Evolutionary conservation across 1,284 basidiomycete species (phyloP).

Genomic region (Naganishia sp.): DNA sequence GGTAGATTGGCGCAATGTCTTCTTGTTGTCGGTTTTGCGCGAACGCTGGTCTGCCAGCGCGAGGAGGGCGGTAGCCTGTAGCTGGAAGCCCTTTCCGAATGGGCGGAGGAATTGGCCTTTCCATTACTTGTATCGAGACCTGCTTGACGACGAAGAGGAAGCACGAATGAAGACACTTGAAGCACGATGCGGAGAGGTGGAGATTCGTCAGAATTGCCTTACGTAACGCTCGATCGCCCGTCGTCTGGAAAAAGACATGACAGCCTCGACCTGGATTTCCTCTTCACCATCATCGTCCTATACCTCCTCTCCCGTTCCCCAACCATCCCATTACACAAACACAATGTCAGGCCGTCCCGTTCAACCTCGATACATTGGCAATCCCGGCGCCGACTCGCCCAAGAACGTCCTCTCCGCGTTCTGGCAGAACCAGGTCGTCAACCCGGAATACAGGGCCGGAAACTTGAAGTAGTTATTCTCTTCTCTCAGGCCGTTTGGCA

Average conservation of each 20-base stretch:
- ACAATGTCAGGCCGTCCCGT: constrained; percentile 31
- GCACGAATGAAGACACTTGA: background rate
- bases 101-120: constrained; percentile 13
- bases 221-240: constrained; percentile 8
- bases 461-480: constrained; percentile 29
- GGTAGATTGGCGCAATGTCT: constrained; percentile 19
- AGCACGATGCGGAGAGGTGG: background rate
- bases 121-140: background rate
- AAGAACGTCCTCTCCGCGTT: constrained; percentile 27
- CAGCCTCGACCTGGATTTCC: background rate
- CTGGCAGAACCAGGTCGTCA: constrained; percentile 32
- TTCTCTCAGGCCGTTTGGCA: background rate
- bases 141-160: background rate
- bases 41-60: constrained; percentile 5
- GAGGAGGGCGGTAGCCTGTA: constrained; percentile 7
- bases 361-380: constrained; percentile 28
- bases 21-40: background rate
- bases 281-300: background rate
- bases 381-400: constrained; percentile 14
- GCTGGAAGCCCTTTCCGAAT: constrained; percentile 26
- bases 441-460: constrained; percentile 31
- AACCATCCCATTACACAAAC: background rate
- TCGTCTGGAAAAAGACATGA: constrained; percentile 2
- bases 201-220: background rate
- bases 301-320: background rate